Base-by-base conservation (phyloP, 306 rosid species). In the Pterocarpus santalinus region DNA sequence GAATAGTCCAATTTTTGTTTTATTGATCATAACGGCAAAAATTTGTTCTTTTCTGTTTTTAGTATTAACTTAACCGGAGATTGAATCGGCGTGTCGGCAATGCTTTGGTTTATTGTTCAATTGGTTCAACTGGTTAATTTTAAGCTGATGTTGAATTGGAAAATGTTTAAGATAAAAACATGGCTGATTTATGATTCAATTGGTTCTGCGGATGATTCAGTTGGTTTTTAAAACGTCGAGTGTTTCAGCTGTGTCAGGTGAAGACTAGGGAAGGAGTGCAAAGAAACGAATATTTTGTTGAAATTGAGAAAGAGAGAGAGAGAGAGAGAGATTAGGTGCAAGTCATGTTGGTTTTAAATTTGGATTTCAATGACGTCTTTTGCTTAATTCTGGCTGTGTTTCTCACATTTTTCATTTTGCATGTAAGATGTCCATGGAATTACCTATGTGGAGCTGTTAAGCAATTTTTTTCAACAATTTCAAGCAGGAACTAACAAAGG, bases 241-340 rank as follows among this genome's bases (percentile, higher is more conserved):
- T 55, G 10, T 55, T 72, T 71, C 15, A 10, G 15, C 36, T 72
- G 2, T 68, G 62, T 63, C 22, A 14, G 60, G 52, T 64, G 33
- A 57, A 58, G 34, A 35, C 55, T 34, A 41, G 76, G 68, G 22
- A 35, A 17, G 35, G 3, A 39, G 17, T 17, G 14, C 36, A 41
- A 8, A 39, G 7, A 52, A 52, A 38, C 34, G 44, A 64, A 49
- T 57, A 2, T 41, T 44, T 61, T 53, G 57, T n/a, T 61, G 51
- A 12, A 17, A 77, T 52, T 53, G 52, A 60, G 74, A 73, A 61
- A 12, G 22, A 12, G 33, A 28, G 10, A 22, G 74, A 73, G 61
- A 12, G 74, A 73, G 61, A 12, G 22, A 12, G 33, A 28, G 10
- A 22, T 46, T 16, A 14, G 11, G 16, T 14, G 35, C 33, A 11